Conservation (phyloP, 2,329 filamentous ascomycete species). For the Fusarium chaquense region DNA sequence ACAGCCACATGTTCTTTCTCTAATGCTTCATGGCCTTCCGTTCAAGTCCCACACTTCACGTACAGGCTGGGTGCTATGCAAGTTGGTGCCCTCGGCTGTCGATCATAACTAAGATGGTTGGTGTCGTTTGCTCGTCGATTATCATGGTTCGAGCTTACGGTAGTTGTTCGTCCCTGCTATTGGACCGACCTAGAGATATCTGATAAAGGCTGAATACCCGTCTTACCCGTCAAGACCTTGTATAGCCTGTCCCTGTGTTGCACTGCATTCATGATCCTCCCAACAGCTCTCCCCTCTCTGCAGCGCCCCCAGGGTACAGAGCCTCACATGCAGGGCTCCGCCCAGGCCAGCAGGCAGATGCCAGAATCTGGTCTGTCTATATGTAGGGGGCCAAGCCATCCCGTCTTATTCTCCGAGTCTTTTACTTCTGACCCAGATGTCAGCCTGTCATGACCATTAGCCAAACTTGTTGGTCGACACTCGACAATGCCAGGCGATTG, state of each 20-base stretch:
- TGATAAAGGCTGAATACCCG: conserved; percentile 21
- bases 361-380: conserved; percentile 34
- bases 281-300: conserved; percentile 30
- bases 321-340: conserved; percentile 45
- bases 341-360: conserved; percentile 29
- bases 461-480: conserved; percentile 32
- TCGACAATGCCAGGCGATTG: conserved; percentile 54
- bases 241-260: conserved; percentile 31
- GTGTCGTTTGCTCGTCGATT: conserved; percentile 7
- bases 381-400: conserved; percentile 46
- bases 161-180: conserved; percentile 34
- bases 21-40: conserved; percentile 1
- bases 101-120: conserved; percentile 40
- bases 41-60: conserved; percentile 14
- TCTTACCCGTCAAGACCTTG: conserved; percentile 32
- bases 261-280: conserved; percentile 42
- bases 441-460: conserved; percentile 46
- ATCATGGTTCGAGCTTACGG: conserved; percentile 31
- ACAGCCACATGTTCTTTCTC: conserved; percentile 20
- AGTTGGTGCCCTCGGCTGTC: conserved; percentile 16
- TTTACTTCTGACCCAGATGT: conserved; percentile 26
- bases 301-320: conserved; percentile 41
- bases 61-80: conserved; percentile 12
- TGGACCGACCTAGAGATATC: conserved; percentile 22
- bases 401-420: conserved; percentile 27